phyloP scores from a whole-genome alignment of 495 filamentous ascomycete species.

The Amniculicola lignicola region DNA sequence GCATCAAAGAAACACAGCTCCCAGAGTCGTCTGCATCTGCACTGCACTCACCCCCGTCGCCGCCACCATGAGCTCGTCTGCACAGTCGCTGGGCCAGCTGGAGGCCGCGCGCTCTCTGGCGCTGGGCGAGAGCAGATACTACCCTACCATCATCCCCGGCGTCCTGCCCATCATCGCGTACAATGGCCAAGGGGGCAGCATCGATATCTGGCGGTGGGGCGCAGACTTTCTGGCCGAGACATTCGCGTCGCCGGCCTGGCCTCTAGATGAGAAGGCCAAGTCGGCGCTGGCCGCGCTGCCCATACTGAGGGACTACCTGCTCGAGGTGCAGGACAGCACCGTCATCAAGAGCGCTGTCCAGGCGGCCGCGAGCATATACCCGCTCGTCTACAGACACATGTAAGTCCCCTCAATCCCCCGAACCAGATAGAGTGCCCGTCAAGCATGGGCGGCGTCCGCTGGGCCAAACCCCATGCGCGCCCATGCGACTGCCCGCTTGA shows the following conservation, averaged over 20 bases:
- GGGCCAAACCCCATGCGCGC: neutral
- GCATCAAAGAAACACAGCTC: slow-evolving; percentile 21
- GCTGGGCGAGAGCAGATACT: slow-evolving; percentile 75
- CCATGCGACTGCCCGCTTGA: neutral
- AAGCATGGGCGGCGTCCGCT: neutral
- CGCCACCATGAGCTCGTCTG: slow-evolving; percentile 18
- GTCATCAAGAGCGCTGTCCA: slow-evolving; percentile 82
- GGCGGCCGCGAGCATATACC: slow-evolving; percentile 84
- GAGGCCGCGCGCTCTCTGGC: slow-evolving; percentile 83
- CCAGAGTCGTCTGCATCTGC: slow-evolving; percentile 7
- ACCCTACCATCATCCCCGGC: slow-evolving; percentile 83
- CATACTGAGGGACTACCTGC: slow-evolving; percentile 68
- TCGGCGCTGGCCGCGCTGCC: slow-evolving; percentile 69
- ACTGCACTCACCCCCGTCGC: slow-evolving; percentile 9
- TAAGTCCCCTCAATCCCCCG: slow-evolving; percentile 41
- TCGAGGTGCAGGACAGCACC: slow-evolving; percentile 61
- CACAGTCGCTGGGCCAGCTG: slow-evolving; percentile 63
- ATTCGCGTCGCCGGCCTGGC: slow-evolving; percentile 79
- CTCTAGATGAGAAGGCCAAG: slow-evolving; percentile 69
- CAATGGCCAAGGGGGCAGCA: slow-evolving; percentile 46
- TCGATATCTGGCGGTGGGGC: slow-evolving; percentile 92
- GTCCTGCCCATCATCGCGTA: slow-evolving; percentile 84
- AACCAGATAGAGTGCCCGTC: neutral
- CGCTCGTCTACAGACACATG: slow-evolving; percentile 87
- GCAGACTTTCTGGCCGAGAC: slow-evolving; percentile 94